Evolutionary conservation across 257 asterid genomes (phyloP), one percentile per base, ranked within the genome.

Genomic region (Cinchona pubescens): DNA sequence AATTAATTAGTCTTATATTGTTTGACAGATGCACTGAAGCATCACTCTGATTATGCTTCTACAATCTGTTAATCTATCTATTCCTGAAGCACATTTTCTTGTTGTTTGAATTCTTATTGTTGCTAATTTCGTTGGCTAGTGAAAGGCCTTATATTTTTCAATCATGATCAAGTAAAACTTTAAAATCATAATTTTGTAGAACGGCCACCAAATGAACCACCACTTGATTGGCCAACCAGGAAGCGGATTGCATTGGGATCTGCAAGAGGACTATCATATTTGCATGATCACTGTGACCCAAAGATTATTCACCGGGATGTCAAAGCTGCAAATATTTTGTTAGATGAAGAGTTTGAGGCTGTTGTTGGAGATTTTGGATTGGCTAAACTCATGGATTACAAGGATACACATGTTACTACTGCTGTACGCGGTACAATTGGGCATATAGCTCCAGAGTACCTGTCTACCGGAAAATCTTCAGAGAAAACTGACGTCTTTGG

Each of bases 391-490:
- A 86, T 86, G 90, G 90, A 86, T 71, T 86, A 86, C 72, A 84
- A 86, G 82, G 90, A 86, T 55, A 86, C 90, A 45, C 90, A 86
- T 73, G 90, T 86, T 40, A 86, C 90, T 7, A 86, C 90, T 5
- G 90, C 90, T 60, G 88, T 86, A 25, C 88, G 90, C 8, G 90
- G 90, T 59, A 86, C 90, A 38, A 86, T 86, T n/a, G 90, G 90
- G 35, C 90, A 86, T 67, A 86, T 86, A 58, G 90, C 90, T 49
- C 90, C 90, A 14, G 90, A 86, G 79, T 86, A 86, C 77, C 79
- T 86, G 6, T 86, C 88, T 78, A 86, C 90, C 0, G 90, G 90
- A 64, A 86, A 86, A 74, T 86, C 90, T 7, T 81, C 86, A 0
- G 90, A 86, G 63, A 86, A 86, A 83, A 86, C 88, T 15, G 90